A percentile compares a stretch with the other conserved stretches of the same genome.
Conservation (phyloP, 176 grass and related monocot genomes). For the Ampelocalamus luodianensis region DNA sequence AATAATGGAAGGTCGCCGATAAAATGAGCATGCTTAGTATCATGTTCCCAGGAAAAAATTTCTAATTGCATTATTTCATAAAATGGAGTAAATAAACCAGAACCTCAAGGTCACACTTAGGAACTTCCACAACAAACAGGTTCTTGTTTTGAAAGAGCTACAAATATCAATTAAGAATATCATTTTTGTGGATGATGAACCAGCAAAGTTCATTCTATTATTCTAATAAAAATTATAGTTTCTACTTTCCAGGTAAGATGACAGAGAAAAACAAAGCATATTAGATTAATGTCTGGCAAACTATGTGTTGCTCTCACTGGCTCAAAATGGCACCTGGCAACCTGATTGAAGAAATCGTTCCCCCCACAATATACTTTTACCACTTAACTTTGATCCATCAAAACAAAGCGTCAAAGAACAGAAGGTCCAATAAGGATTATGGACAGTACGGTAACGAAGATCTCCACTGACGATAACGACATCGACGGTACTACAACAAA, state of each 20-base stretch:
- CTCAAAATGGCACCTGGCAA: neutral
- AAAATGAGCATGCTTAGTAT: neutral
- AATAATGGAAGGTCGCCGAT: neutral
- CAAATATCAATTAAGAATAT: neutral
- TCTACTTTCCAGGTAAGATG: neutral
- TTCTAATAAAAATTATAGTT: neutral
- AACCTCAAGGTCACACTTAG: neutral
- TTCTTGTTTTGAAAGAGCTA: neutral
- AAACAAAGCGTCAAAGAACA: slow-evolving; percentile 12
- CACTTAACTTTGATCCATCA: neutral
- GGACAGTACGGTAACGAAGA: neutral
- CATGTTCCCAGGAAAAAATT: neutral
- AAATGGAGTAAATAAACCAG: neutral
- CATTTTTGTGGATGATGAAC: neutral
- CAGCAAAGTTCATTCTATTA: neutral
- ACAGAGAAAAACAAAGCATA: neutral
- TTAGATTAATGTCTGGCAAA: neutral
- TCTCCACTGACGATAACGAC: neutral
- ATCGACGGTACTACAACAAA: neutral
- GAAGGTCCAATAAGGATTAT: neutral
- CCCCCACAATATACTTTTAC: neutral
- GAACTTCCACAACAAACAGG: neutral
- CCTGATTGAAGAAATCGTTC: neutral
- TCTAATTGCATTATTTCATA: slow-evolving; percentile 17
- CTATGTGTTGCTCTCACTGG: neutral